These are phyloP conservation scores for Podaxis sp. DNA, from an alignment of 768 basidiomycete species.

Conservation along the genomic window DNA sequence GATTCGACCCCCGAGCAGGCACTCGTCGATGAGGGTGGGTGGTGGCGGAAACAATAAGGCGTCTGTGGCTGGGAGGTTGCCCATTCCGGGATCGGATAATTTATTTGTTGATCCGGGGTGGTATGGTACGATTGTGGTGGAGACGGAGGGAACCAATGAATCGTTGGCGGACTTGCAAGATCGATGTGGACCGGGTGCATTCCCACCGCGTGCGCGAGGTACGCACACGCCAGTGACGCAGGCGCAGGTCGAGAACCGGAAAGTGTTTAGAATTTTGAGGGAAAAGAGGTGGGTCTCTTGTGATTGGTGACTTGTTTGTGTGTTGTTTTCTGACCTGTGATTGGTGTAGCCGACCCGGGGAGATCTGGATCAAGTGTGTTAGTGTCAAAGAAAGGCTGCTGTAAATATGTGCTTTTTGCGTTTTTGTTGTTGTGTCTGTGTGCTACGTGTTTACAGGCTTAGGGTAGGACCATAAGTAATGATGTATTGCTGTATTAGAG, in stretches of 20 bases:
- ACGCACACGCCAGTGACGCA: conserved; percentile 37
- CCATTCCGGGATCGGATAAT: conserved; percentile 50
- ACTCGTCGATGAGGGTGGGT: background rate
- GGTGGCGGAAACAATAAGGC: background rate
- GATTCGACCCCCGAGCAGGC: conserved; percentile 43
- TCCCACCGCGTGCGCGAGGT: conserved; percentile 52
- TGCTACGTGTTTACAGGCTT: background rate
- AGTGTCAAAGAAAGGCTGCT: conserved; percentile 60
- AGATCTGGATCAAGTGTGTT: conserved; percentile 69
- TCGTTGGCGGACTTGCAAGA: conserved; percentile 72
- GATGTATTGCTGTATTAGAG: background rate
- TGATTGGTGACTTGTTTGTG: background rate
- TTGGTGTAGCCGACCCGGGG: conserved; percentile 57
- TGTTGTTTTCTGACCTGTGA: conserved; percentile 3
- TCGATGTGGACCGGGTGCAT: conserved; percentile 64
- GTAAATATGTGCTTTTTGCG: conserved; percentile 20
- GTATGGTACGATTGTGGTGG: conserved; percentile 80
- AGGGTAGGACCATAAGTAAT: background rate
- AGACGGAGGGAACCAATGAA: conserved; percentile 87
- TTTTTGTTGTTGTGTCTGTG: background rate
- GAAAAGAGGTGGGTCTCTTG: conserved; percentile 55
- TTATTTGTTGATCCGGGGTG: conserved; percentile 72
- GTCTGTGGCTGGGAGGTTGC: conserved; percentile 29
- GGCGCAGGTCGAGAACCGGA: conserved; percentile 27
- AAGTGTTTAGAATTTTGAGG: conserved; percentile 63